Percentiles rank a stretch among this genome's conserved stretches.
These are phyloP conservation scores for Alternaria atra DNA, from an alignment of 2,329 filamentous ascomycete species.

Conservation along the genomic window DNA sequence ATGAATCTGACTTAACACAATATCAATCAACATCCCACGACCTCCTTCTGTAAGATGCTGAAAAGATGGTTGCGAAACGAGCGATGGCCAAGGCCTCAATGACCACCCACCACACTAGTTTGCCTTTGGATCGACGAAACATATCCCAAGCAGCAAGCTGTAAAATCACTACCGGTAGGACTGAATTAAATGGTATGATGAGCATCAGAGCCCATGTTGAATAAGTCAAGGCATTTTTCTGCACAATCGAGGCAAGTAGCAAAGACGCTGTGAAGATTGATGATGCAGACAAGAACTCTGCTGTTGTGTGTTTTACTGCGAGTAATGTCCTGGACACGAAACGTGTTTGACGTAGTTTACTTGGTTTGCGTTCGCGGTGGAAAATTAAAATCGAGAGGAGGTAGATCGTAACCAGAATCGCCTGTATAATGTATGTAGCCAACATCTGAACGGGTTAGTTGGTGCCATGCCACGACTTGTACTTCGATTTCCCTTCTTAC, in stretches of 20 bases:
- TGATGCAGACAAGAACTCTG: not conserved
- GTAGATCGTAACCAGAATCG: not conserved
- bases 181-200: not conserved
- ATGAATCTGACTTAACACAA: not conserved
- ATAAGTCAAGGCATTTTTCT: too few relatives aligned
- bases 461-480: too few relatives aligned
- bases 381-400: not conserved
- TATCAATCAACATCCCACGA: too few relatives aligned
- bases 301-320: not conserved
- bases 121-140: not conserved
- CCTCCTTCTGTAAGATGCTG: too few relatives aligned
- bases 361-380: too few relatives aligned
- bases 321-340: not conserved
- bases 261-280: not conserved
- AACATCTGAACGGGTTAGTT: not conserved
- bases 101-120: not conserved
- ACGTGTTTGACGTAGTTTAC: too few relatives aligned
- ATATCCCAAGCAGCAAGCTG: not conserved
- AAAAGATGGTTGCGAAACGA: too few relatives aligned
- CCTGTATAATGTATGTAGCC: conserved; percentile 1
- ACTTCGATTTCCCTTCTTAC: not conserved
- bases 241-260: not conserved
- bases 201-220: not conserved
- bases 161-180: not conserved
- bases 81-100: not conserved